Conservation (phyloP, 192 early-diverging fungal genomes). For the Phlyctochytrium planicorne region DNA sequence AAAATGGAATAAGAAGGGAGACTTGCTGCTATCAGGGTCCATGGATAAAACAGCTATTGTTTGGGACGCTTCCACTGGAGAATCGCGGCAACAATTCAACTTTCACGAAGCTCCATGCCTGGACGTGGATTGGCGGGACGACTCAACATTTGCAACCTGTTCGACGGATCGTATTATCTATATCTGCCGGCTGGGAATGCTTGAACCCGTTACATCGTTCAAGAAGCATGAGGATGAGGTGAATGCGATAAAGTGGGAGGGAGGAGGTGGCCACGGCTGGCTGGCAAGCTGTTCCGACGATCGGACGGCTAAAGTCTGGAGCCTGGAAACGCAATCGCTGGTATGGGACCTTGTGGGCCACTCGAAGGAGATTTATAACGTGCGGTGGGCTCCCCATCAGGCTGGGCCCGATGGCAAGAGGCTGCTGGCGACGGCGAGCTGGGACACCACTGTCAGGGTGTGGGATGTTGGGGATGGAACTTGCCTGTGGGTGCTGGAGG, state of each 20-base stretch:
- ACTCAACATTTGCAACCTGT: slow-evolving; percentile 86
- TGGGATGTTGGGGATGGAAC: slow-evolving; percentile 78
- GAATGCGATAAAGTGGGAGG: slow-evolving; percentile 77
- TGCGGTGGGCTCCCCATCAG: slow-evolving; percentile 77
- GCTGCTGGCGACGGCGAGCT: slow-evolving; percentile 56
- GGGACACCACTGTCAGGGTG: slow-evolving; percentile 78
- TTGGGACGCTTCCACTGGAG: slow-evolving; percentile 79
- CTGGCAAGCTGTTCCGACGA: slow-evolving; percentile 83
- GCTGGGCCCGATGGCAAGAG: slow-evolving; percentile 26
- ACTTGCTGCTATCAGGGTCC: slow-evolving; percentile 70
- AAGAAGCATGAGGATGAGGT: slow-evolving; percentile 79
- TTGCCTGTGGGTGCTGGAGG: slow-evolving; percentile 67
- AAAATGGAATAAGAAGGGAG: slow-evolving; percentile 82
- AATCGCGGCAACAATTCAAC: slow-evolving; percentile 69
- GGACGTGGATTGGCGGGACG: slow-evolving; percentile 93
- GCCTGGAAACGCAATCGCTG: slow-evolving; percentile 53
- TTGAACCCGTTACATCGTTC: slow-evolving; percentile 71
- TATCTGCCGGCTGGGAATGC: slow-evolving; percentile 72
- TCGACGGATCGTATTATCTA: slow-evolving; percentile 78
- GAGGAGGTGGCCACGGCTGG: slow-evolving; percentile 52
- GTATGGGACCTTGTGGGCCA: slow-evolving; percentile 63
- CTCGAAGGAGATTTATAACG: slow-evolving; percentile 71
- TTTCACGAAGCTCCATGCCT: slow-evolving; percentile 60
- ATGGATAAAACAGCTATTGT: slow-evolving; percentile 79
- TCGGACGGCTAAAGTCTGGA: slow-evolving; percentile 73